These are phyloP conservation scores for Phytopythium ostracodes DNA, from an alignment of 352 stramenopile species.

Conservation along the genomic window DNA sequence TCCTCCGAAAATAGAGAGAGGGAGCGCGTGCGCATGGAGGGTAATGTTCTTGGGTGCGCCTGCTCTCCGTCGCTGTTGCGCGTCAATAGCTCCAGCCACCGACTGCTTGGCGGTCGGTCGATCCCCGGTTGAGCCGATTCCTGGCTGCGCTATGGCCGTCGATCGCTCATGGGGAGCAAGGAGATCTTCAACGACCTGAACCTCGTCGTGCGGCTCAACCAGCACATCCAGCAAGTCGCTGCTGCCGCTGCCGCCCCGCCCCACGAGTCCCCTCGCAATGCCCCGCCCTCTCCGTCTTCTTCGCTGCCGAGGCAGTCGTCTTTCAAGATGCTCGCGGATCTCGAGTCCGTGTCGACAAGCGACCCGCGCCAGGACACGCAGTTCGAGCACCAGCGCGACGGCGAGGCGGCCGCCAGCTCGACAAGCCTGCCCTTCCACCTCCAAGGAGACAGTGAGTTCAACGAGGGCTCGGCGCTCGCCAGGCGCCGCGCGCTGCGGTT, in stretches of 20 bases:
- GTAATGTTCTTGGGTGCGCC: neutral
- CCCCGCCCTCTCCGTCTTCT: constrained; percentile 2
- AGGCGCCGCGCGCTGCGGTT: constrained; percentile 50
- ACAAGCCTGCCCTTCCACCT: constrained; percentile 67
- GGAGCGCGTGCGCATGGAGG: no score
- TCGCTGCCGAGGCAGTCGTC: constrained; percentile 43
- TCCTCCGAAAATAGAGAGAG: neutral
- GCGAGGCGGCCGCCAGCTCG: constrained; percentile 17
- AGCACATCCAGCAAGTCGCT: constrained; percentile 45
- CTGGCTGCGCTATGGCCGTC: neutral
- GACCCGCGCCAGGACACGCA: constrained; percentile 45
- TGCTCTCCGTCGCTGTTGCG: neutral
- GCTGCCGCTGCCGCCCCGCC: neutral
- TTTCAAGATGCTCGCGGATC: constrained; percentile 70
- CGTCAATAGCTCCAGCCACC: no score
- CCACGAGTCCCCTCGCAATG: neutral
- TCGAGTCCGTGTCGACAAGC: constrained; percentile 37
- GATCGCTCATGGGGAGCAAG: constrained; percentile 27
- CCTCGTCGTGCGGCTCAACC: constrained; percentile 63
- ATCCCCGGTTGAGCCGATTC: no score
- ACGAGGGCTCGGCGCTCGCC: constrained; percentile 52
- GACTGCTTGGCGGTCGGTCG: no score
- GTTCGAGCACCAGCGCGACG: constrained; percentile 63
- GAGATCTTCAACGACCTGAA: constrained; percentile 75
- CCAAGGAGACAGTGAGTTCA: constrained; percentile 64